Evolutionary conservation across 2,329 filamentous ascomycete species (phyloP).

Genomic region (Colletotrichum lentis): DNA sequence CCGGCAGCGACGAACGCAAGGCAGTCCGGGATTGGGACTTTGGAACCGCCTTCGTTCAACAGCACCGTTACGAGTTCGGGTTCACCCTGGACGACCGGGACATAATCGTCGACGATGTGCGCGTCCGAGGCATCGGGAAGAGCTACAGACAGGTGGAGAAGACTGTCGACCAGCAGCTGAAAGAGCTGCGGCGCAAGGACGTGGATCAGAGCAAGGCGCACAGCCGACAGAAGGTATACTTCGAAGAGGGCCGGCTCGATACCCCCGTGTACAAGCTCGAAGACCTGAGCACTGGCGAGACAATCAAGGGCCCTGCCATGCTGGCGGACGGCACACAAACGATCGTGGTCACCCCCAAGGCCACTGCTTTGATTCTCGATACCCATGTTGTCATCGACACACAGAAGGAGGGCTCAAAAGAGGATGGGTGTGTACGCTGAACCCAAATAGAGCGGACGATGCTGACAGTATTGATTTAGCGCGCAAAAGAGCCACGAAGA

Average conservation of each 20-base stretch:
- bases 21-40: slow-evolving; percentile 80
- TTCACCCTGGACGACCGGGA: slow-evolving; percentile 86
- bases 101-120: slow-evolving; percentile 89
- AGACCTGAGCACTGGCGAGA: slow-evolving; percentile 75
- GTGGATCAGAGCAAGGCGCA: slow-evolving; percentile 68
- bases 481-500: slow-evolving; percentile 37
- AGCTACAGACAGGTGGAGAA: slow-evolving; percentile 81
- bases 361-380: slow-evolving; percentile 78
- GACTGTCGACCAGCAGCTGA: slow-evolving; percentile 85
- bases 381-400: slow-evolving; percentile 92
- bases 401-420: slow-evolving; percentile 59
- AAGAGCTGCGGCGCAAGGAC: slow-evolving; percentile 69
- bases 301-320: slow-evolving; percentile 81
- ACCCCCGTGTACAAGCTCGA: slow-evolving; percentile 87
- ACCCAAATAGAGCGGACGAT: slow-evolving; percentile 38
- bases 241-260: slow-evolving; percentile 78
- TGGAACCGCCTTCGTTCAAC: slow-evolving; percentile 81
- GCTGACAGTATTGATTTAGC: slow-evolving; percentile 33
- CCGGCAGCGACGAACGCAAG: slow-evolving; percentile 64
- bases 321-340: slow-evolving; percentile 90
- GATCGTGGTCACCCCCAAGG: slow-evolving; percentile 83
- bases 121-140: slow-evolving; percentile 87
- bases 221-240: slow-evolving; percentile 75
- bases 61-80: slow-evolving; percentile 92
- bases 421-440: slow-evolving; percentile 39